A percentile compares a stretch with the other conserved stretches of the same genome.
Evolutionary conservation across 2,329 filamentous ascomycete species (phyloP).

Genomic region (Botrytis hyacinthi): DNA sequence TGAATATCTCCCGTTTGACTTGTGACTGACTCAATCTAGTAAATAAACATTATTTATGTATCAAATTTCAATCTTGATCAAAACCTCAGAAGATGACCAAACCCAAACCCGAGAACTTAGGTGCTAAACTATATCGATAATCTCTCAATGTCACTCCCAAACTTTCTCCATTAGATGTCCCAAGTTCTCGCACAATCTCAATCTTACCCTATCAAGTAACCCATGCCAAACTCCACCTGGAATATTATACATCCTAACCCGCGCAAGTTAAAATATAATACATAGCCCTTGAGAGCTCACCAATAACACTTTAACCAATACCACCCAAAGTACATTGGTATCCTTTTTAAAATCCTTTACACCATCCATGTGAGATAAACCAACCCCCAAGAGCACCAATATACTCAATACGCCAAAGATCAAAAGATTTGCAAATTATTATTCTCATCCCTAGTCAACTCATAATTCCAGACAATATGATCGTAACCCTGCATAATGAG

Average conservation of each 20-base stretch:
- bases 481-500: conserved; percentile 71
- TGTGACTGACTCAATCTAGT: neutral
- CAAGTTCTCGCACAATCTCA: neutral
- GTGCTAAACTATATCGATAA: neutral
- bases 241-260: neutral
- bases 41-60: neutral
- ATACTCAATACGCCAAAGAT: neutral
- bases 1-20: neutral
- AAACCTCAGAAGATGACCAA: neutral
- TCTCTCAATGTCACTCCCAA: neutral
- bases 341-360: neutral
- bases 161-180: neutral
- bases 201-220: neutral
- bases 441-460: conserved; percentile 50
- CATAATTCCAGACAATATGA: conserved; percentile 68
- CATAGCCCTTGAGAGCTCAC: neutral
- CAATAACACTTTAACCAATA: neutral
- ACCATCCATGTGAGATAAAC: neutral
- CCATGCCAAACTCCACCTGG: neutral
- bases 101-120: neutral
- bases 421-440: conserved; percentile 34
- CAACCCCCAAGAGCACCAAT: neutral
- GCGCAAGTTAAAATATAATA: neutral
- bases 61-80: neutral
- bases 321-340: neutral